Conservation (phyloP, 2,329 filamentous ascomycete genomes). For the Microcyclosporella mali region DNA sequence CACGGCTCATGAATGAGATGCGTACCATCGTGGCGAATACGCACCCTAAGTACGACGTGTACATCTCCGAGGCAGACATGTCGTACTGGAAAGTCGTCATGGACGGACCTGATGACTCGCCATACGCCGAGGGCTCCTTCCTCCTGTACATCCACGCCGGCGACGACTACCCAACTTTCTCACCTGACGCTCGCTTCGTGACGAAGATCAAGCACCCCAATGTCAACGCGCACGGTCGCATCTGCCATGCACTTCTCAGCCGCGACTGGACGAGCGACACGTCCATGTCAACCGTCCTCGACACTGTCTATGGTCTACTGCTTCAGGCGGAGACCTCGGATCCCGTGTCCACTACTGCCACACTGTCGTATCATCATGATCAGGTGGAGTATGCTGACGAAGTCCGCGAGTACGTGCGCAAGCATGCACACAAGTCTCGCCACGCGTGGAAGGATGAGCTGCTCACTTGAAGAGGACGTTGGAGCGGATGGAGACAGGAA, state of each 20-base stretch:
- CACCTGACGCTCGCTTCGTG: constrained; percentile 33
- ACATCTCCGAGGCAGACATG: constrained; percentile 36
- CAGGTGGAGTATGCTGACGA: constrained; percentile 31
- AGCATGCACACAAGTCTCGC: constrained; percentile 29
- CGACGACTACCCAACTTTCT: constrained; percentile 32
- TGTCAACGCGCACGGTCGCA: constrained; percentile 33
- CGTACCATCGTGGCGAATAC: constrained; percentile 25
- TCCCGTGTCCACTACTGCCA: constrained; percentile 30
- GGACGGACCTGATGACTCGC: constrained; percentile 28
- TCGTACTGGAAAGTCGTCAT: constrained; percentile 39
- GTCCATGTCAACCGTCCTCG: constrained; percentile 29
- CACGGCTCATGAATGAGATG: constrained; percentile 32
- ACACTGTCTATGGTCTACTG: constrained; percentile 33
- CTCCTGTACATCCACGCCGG: constrained; percentile 34
- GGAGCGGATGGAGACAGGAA: neutral
- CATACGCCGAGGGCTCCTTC: constrained; percentile 32
- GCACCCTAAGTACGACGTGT: constrained; percentile 35
- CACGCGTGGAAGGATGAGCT: constrained; percentile 25
- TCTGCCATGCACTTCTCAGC: constrained; percentile 32
- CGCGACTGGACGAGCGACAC: constrained; percentile 36
- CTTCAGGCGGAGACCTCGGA: constrained; percentile 31
- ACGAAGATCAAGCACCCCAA: constrained; percentile 37
- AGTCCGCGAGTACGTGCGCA: constrained; percentile 25
- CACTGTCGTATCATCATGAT: constrained; percentile 31
- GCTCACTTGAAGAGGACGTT: constrained; percentile 2